These are phyloP conservation scores for Gracilaria vermiculophylla DNA, from an alignment of 23 red algal genomes.

Conservation along the genomic window DNA sequence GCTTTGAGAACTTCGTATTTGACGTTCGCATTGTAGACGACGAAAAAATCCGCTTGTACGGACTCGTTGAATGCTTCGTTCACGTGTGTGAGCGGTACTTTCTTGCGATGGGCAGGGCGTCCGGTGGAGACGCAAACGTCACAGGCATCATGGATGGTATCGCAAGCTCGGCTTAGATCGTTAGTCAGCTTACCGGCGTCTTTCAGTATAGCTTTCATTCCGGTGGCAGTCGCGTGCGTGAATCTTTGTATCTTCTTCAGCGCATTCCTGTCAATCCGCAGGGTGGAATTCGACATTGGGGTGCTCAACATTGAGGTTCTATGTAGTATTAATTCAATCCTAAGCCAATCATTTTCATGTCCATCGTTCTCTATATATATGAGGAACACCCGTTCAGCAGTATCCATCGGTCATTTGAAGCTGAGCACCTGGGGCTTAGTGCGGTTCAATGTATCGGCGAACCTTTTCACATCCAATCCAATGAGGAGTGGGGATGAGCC, in stretches of 20 bases:
- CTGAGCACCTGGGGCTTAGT: neutral
- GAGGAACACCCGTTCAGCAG: neutral
- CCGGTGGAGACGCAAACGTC: neutral
- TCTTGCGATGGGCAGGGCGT: neutral
- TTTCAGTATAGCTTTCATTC: neutral
- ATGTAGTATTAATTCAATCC: too few species aligned
- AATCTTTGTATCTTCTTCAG: too few species aligned
- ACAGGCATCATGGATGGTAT: slow-evolving; percentile 9
- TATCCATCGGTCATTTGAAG: slow-evolving; percentile 27
- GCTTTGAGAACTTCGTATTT: slow-evolving; percentile 11
- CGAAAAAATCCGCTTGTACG: slow-evolving; percentile 24
- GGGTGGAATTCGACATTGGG: too few species aligned
- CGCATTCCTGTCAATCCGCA: too few species aligned
- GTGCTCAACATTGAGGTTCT: too few species aligned
- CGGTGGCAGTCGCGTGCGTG: slow-evolving; percentile 2
- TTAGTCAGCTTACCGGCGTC: neutral
- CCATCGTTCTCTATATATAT: too few species aligned
- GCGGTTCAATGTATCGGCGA: neutral
- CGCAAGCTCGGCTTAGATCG: neutral
- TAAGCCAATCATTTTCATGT: too few species aligned
- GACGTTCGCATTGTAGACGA: neutral
- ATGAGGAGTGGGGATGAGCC: slow-evolving; percentile 14
- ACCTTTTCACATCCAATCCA: slow-evolving; percentile 11
- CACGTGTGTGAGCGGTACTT: slow-evolving; percentile 4
- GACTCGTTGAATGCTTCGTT: slow-evolving; percentile 38